Evolutionary conservation across 1,139 yeast genomes (phyloP).

Genomic region (Zygosaccharomyces pseudobailii): DNA sequence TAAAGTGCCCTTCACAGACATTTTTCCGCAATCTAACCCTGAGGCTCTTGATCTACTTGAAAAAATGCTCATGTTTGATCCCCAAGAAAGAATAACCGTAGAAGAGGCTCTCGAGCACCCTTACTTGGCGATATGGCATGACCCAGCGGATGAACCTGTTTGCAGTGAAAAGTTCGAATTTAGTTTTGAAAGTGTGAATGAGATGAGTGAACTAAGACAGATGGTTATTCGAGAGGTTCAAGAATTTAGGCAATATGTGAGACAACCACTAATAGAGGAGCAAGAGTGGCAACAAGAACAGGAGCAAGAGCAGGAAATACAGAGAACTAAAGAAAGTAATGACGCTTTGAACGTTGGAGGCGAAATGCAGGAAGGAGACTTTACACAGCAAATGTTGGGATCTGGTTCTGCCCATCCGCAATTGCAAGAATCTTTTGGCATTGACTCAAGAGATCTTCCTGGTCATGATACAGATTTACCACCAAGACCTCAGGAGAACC

Average conservation of each 20-base stretch:
- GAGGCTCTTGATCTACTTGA: constrained; percentile 79
- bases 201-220: constrained; percentile 66
- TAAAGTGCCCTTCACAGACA: constrained; percentile 63
- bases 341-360: constrained; percentile 4
- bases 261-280: constrained; percentile 62
- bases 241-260: constrained; percentile 72
- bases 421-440: constrained; percentile 32
- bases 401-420: constrained; percentile 22
- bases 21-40: constrained; percentile 84
- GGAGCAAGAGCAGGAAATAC: constrained; percentile 17
- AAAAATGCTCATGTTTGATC: constrained; percentile 82
- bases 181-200: constrained; percentile 82
- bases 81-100: constrained; percentile 79
- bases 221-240: constrained; percentile 81
- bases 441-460: constrained; percentile 38
- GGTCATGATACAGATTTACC: constrained; percentile 40
- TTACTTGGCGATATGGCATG: constrained; percentile 90
- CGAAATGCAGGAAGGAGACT: constrained; percentile 15
- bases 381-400: constrained; percentile 22
- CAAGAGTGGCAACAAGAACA: constrained; percentile 35
- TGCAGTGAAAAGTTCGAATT: constrained; percentile 84
- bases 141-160: constrained; percentile 88
- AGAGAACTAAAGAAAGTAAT: constrained; percentile 18
- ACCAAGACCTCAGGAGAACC: constrained; percentile 40
- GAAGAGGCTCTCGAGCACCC: constrained; percentile 88